These are phyloP conservation scores for Lignosus rhinocerotis DNA, from an alignment of 1,284 basidiomycete genomes.

Conservation along the genomic window DNA sequence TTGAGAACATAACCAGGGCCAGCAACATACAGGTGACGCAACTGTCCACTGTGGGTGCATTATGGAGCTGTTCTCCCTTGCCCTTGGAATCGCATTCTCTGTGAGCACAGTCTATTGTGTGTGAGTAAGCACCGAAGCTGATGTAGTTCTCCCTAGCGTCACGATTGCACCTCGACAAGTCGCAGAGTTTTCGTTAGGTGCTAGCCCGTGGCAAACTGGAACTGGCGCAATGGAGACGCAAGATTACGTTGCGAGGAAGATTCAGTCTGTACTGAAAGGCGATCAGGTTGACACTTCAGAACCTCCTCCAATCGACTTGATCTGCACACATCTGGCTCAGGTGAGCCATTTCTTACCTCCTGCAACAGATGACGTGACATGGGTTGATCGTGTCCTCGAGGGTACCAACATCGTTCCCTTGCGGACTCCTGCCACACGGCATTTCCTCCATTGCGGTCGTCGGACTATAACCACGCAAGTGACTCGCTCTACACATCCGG, in stretches of 20 bases:
- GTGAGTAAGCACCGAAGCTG: background rate
- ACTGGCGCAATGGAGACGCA: slow-evolving; percentile 42
- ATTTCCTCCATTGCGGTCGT: slow-evolving; percentile 53
- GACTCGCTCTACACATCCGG: slow-evolving; percentile 51
- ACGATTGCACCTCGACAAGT: slow-evolving; percentile 52
- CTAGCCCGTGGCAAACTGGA: slow-evolving; percentile 41
- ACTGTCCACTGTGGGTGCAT: slow-evolving; percentile 61
- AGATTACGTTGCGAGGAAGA: slow-evolving; percentile 52
- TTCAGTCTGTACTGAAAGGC: slow-evolving; percentile 58
- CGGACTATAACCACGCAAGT: slow-evolving; percentile 43
- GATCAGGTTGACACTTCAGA: slow-evolving; percentile 38
- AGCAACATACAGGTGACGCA: slow-evolving; percentile 53
- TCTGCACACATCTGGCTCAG: slow-evolving; percentile 49
- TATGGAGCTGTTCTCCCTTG: slow-evolving; percentile 54
- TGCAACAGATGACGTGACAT: background rate
- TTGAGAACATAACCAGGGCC: slow-evolving; percentile 50
- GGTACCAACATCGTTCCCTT: slow-evolving; percentile 28
- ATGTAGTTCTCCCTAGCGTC: slow-evolving; percentile 36
- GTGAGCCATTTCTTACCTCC: slow-evolving; percentile 28
- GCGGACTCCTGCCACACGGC: slow-evolving; percentile 36
- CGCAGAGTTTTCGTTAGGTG: slow-evolving; percentile 46
- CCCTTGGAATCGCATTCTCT: slow-evolving; percentile 35
- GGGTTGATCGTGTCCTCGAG: slow-evolving; percentile 9
- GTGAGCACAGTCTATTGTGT: slow-evolving; percentile 39
- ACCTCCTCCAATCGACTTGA: slow-evolving; percentile 59